Conservation (phyloP, 106 monocot species). For the Gastrodia elata region DNA sequence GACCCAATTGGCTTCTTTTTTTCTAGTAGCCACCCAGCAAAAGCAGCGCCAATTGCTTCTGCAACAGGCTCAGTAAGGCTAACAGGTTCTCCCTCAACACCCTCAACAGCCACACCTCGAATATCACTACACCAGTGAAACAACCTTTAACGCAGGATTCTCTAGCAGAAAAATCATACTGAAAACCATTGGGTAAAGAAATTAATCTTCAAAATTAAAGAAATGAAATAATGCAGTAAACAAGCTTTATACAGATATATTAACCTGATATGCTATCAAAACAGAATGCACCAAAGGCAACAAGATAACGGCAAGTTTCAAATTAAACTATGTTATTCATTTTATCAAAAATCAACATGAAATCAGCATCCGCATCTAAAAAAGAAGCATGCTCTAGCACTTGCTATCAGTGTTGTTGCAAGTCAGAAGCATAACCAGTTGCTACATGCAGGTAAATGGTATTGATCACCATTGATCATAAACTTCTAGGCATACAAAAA, state of each 20-base stretch:
- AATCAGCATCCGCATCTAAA: not conserved
- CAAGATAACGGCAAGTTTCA: not conserved
- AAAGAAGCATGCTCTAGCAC: too few relatives aligned
- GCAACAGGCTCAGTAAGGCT: slow-evolving; percentile 73
- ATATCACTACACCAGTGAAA: slow-evolving; percentile 58
- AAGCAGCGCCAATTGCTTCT: slow-evolving; percentile 78
- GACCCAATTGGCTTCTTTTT: slow-evolving; percentile 48
- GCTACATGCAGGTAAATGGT: too few relatives aligned
- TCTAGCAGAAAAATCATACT: not conserved
- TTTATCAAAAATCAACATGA: not conserved
- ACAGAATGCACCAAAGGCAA: too few relatives aligned
- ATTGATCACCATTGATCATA: too few relatives aligned
- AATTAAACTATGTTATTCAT: not conserved
- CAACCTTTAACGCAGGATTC: not conserved
- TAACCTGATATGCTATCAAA: too few relatives aligned
- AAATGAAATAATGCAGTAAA: not conserved
- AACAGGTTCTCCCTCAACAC: slow-evolving; percentile 80
- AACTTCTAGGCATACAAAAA: too few relatives aligned
- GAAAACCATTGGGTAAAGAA: not conserved
- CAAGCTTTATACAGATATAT: too few relatives aligned
- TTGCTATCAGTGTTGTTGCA: too few relatives aligned
- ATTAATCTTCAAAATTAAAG: not conserved
- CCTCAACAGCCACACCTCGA: slow-evolving; percentile 90
- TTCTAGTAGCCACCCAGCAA: slow-evolving; percentile 79
- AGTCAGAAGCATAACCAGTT: too few relatives aligned